Base-by-base conservation (phyloP, 306 rosid genomes). In the Prosopis cineraria region DNA sequence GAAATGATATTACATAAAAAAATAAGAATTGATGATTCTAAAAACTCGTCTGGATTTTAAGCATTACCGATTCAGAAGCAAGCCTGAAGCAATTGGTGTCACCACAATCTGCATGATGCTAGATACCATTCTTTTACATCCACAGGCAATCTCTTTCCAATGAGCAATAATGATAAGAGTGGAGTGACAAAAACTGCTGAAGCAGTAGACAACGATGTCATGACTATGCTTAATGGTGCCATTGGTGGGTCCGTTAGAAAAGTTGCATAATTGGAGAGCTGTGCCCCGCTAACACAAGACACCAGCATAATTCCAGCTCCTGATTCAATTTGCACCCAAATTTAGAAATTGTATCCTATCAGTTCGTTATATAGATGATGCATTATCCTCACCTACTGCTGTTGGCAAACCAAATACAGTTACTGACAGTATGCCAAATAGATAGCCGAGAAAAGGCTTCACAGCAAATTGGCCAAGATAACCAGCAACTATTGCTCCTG, bases 261-360 rank as follows among this genome's bases (percentile, higher is more conserved):
- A 36, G 95, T 94, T 41, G 98, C 97, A 78, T 92, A 94, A 64
- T 85, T 94, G 78, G 97, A 94, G 77, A 92, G 98, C 84, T 94
- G 98, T 30, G 98, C 97, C 1, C 98, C 98, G 69, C 98, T 94
- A 75, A 94, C 97, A 81, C 97, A 94, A 78, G 92, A 91, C 36
- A 92, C 97, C 83, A 94, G 81, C 85, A 90, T 91, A 81, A 94
- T 92, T 67, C 98, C 98, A 1, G 97, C 97, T 47, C 97, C 98
- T 94, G 84, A 82, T 87, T 73, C 74, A 73, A 80, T 79, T 79
- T 48, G 88, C 73, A 37, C 16, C 77, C 10, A 37, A 72, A 71
- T 53, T 92, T 74, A 88, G 91, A 68, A 44, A 7, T 25, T 47
- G 31, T 34, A 76, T 71, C 72, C 40, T 31, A 44, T 59, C 19